phyloP scores from a whole-genome alignment of 2,329 filamentous ascomycete genomes.

The Sarocladium kiliense region DNA sequence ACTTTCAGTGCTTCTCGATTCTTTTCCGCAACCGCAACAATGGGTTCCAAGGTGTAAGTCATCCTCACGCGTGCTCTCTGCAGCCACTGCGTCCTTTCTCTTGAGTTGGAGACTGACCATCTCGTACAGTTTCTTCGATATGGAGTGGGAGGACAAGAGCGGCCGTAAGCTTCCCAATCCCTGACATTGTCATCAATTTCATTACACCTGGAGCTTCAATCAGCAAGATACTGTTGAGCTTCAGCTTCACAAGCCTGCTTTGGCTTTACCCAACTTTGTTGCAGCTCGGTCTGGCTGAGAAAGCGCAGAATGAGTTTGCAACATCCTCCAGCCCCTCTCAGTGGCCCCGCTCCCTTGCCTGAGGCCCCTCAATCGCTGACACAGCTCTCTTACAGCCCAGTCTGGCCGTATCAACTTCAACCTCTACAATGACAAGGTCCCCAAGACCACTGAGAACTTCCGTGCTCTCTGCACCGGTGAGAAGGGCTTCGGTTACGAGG shows the following conservation, averaged over 20 bases:
- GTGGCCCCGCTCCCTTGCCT: conserved; percentile 1
- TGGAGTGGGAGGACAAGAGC: conserved; percentile 58
- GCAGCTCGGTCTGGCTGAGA: background rate
- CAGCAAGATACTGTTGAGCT: background rate
- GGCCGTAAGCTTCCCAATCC: conserved; percentile 3
- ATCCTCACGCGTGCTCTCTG: conserved; percentile 13
- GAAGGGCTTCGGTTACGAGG: conserved; percentile 78
- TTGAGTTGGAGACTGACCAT: conserved; percentile 16
- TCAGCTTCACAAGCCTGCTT: background rate
- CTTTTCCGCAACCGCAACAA: conserved; percentile 61
- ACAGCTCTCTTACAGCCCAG: conserved; percentile 51
- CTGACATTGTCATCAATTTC: background rate
- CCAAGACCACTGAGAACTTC: conserved; percentile 87
- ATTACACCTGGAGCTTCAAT: background rate
- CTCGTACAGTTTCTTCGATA: conserved; percentile 61
- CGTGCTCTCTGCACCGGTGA: conserved; percentile 73
- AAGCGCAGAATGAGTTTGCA: conserved; percentile 1
- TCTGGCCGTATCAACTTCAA: conserved; percentile 79
- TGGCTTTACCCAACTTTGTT: background rate
- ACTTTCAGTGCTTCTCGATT: conserved; percentile 34
- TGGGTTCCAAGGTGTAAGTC: conserved; percentile 66
- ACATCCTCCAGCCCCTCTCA: conserved; percentile 3
- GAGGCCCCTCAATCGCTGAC: conserved; percentile 15
- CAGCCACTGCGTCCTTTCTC: background rate
- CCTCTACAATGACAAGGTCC: conserved; percentile 80